Percentiles rank a stretch among this genome's conserved stretches.
These are phyloP conservation scores for Aureobasidium subglaciale DNA, from an alignment of 2,329 filamentous ascomycete genomes.

Conservation along the genomic window DNA sequence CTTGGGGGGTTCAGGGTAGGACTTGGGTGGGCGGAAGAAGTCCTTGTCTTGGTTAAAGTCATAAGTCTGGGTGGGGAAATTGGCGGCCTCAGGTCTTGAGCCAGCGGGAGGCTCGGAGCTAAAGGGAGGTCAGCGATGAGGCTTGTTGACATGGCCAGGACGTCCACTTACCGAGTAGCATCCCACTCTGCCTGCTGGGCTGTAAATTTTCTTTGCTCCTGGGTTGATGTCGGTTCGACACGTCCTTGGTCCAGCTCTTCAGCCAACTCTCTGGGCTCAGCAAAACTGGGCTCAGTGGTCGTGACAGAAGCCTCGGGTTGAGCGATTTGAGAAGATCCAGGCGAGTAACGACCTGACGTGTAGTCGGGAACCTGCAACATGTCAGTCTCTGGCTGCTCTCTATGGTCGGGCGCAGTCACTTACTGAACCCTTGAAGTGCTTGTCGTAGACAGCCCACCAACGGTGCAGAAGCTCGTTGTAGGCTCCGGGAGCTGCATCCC, in stretches of 20 bases:
- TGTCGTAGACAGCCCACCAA: slow-evolving; percentile 95
- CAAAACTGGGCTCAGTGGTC: slow-evolving; percentile 37
- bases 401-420: slow-evolving; percentile 7
- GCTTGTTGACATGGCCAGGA: background rate
- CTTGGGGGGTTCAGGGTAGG: slow-evolving; percentile 75
- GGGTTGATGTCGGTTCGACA: slow-evolving; percentile 37
- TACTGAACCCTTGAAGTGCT: slow-evolving; percentile 58
- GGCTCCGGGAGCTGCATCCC: slow-evolving; percentile 48
- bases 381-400: slow-evolving; percentile 11
- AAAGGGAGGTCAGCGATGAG: background rate
- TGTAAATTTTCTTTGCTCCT: slow-evolving; percentile 46
- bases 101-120: slow-evolving; percentile 45
- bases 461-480: slow-evolving; percentile 77
- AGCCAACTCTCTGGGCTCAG: slow-evolving; percentile 36
- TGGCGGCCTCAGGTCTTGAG: slow-evolving; percentile 75
- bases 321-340: background rate
- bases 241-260: slow-evolving; percentile 39
- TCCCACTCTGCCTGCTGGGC: slow-evolving; percentile 57
- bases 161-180: slow-evolving; percentile 46
- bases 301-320: slow-evolving; percentile 26
- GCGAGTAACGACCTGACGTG: slow-evolving; percentile 16
- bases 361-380: slow-evolving; percentile 11
- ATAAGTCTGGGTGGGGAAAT: slow-evolving; percentile 74
- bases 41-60: slow-evolving; percentile 70
- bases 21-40: slow-evolving; percentile 68